A percentile compares a stretch with the other conserved stretches of the same genome.
phyloP scores from a whole-genome alignment of 73 alveolate genomes.

The Stentor coeruleus region DNA sequence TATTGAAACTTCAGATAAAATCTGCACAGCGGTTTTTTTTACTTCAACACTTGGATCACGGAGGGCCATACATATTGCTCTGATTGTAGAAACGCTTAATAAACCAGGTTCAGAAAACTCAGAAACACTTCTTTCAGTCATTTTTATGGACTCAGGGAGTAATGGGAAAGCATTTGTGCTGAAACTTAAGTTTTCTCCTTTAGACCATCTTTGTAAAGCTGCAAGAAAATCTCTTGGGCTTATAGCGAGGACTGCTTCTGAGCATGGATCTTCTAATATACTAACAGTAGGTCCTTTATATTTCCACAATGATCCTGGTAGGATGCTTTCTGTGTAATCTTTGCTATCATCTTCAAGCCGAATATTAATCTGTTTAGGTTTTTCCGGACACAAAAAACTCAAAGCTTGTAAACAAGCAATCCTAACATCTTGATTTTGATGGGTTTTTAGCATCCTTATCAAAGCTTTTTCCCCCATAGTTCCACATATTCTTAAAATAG shows the following conservation, averaged over 20 bases:
- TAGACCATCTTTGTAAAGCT: not conserved
- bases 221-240: not conserved
- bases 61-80: not conserved
- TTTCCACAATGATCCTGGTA: not conserved
- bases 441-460: too few species aligned
- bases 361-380: not conserved
- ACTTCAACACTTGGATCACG: not conserved
- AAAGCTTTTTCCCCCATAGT: not conserved
- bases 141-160: not conserved
- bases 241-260: not conserved
- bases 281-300: not conserved
- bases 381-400: not conserved
- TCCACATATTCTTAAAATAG: not conserved
- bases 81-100: not conserved
- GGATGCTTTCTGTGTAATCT: not conserved
- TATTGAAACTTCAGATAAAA: too few species aligned
- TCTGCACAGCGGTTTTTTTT: not conserved
- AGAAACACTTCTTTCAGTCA: not conserved
- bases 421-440: too few species aligned
- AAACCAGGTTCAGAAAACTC: not conserved
- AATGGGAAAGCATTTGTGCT: not conserved
- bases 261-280: not conserved
- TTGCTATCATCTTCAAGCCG: not conserved
- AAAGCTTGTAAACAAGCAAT: not conserved
- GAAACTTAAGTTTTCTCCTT: too few species aligned